Percentiles rank a stretch among this genome's conserved stretches.
Evolutionary conservation across 2,329 filamentous ascomycete genomes (phyloP).

Genomic region (Aspergillus floridensis): DNA sequence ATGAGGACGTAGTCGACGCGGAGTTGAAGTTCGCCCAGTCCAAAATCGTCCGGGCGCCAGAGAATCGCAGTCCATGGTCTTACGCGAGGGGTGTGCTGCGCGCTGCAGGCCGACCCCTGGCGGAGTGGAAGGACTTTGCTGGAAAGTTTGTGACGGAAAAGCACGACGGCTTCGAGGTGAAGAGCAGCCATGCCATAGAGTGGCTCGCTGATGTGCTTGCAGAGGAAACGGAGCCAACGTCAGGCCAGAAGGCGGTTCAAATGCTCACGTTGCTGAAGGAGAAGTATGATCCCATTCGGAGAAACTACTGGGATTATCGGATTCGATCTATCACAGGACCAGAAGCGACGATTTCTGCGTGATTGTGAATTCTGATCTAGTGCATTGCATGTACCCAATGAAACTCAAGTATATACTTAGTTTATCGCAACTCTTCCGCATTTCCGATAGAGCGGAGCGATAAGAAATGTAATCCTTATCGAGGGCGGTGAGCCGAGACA

Average conservation of each 20-base stretch:
- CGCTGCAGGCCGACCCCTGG: conserved; percentile 57
- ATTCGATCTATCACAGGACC: conserved; percentile 47
- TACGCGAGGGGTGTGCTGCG: conserved; percentile 76
- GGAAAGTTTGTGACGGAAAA: conserved; percentile 53
- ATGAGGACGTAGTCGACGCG: conserved; percentile 63
- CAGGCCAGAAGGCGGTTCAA: conserved; percentile 59
- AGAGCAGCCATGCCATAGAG: conserved; percentile 59
- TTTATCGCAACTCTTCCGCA: no score
- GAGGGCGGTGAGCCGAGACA: background rate
- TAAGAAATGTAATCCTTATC: background rate
- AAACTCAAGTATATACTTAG: background rate
- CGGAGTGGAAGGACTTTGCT: conserved; percentile 54
- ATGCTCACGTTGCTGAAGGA: conserved; percentile 72
- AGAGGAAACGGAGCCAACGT: conserved; percentile 41
- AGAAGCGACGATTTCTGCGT: conserved; percentile 19
- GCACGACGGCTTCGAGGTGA: conserved; percentile 51
- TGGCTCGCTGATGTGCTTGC: conserved; percentile 49
- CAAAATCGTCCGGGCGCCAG: conserved; percentile 75
- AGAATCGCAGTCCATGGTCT: conserved; percentile 94
- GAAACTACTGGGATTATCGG: conserved; percentile 88
- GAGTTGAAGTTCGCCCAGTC: conserved; percentile 73
- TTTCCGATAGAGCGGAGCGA: background rate
- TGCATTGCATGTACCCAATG: background rate
- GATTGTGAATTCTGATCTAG: conserved; percentile 4
- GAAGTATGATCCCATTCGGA: conserved; percentile 87